phyloP scores from a whole-genome alignment of 345 rosid species.

The Corchorus capsularis region DNA sequence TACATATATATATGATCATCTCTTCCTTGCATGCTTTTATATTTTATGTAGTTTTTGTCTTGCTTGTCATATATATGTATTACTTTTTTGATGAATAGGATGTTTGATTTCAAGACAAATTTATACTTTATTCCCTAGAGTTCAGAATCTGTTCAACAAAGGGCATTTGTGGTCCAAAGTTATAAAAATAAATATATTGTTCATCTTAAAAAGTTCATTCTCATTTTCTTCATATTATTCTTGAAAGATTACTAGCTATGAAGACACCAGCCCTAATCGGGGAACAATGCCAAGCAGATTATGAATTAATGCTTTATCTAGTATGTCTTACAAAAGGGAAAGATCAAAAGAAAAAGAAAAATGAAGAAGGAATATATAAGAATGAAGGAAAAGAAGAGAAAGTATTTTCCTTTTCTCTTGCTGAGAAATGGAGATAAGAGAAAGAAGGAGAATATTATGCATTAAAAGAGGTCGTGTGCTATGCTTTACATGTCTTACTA shows the following conservation, averaged over 20 bases:
- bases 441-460: slow-evolving; percentile 8
- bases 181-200: not conserved
- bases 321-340: not conserved
- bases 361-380: too few relatives aligned
- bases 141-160: slow-evolving; percentile 19
- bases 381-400: slow-evolving; percentile 7
- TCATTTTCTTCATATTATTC: not conserved
- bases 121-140: slow-evolving; percentile 4
- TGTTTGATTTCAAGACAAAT: slow-evolving; percentile 17
- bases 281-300: not conserved
- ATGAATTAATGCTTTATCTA: not conserved
- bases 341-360: not conserved
- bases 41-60: not conserved
- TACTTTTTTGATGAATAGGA: slow-evolving; percentile 11
- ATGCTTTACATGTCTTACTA: not conserved
- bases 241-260: slow-evolving; percentile 10
- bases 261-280: slow-evolving; percentile 9
- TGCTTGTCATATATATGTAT: not conserved
- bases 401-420: slow-evolving; percentile 9
- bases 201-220: not conserved
- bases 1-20: not conserved
- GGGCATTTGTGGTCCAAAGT: slow-evolving; percentile 23
- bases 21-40: not conserved
- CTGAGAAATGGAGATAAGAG: not conserved
- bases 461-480: not conserved